Evolutionary conservation across 106 monocot species (phyloP).

Genomic region (Amphibolis antarctica): DNA sequence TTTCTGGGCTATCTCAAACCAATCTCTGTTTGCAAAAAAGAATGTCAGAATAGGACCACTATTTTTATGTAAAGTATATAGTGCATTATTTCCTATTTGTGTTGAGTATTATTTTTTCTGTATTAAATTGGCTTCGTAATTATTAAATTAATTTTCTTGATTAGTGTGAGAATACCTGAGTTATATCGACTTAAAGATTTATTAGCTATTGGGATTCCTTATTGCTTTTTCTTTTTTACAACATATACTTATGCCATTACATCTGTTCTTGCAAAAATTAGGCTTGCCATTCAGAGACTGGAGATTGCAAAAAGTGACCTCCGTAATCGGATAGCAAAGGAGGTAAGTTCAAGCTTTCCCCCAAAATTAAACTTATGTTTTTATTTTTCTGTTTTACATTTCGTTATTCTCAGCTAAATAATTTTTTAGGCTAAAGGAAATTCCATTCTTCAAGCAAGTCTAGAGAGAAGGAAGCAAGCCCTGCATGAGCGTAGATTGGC

Average conservation of each 20-base stretch:
- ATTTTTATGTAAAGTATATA: too few relatives aligned
- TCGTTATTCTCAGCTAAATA: not conserved
- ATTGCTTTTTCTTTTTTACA: not conserved
- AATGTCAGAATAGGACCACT: too few relatives aligned
- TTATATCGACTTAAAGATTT: too few relatives aligned
- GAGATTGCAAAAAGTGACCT: conserved; percentile 96
- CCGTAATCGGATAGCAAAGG: conserved; percentile 77
- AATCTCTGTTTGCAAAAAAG: too few relatives aligned
- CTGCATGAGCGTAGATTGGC: conserved; percentile 92
- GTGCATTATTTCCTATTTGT: too few relatives aligned
- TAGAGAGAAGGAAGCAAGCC: conserved; percentile 99
- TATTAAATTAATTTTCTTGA: too few relatives aligned
- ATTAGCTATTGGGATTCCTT: too few relatives aligned
- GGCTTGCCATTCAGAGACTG: conserved; percentile 98
- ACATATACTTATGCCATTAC: not conserved
- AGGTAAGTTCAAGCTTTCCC: conserved; percentile 37
- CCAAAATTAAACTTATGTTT: not conserved
- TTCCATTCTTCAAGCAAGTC: conserved; percentile 95
- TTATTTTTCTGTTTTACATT: not conserved
- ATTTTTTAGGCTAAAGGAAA: conserved; percentile 87
- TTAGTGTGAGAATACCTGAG: too few relatives aligned
- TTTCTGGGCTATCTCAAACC: too few relatives aligned
- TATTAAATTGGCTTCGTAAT: too few relatives aligned
- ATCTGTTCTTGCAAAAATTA: conserved; percentile 9
- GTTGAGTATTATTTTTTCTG: too few relatives aligned